These are phyloP conservation scores for Platanthera zijinensis DNA, from an alignment of 106 monocot species.

Conservation along the genomic window DNA sequence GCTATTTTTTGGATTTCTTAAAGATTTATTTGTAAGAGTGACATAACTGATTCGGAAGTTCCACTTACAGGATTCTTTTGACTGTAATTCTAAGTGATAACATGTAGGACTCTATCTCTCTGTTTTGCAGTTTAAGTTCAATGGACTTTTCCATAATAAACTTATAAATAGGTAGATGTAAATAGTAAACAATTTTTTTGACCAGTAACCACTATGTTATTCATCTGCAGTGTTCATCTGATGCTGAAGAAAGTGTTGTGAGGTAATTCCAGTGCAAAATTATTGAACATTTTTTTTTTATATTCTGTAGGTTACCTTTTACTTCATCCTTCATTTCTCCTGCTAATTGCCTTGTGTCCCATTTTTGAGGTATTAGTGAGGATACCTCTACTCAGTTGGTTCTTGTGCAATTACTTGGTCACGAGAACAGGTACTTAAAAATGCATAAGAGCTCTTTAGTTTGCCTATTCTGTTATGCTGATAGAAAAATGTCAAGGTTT, in stretches of 20 bases:
- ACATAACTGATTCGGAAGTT: background rate
- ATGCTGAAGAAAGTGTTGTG: background rate
- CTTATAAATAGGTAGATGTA: background rate
- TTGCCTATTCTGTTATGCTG: constrained; percentile 1
- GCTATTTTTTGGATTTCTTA: too few species aligned
- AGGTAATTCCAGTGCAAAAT: background rate
- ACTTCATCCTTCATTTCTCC: constrained; percentile 1
- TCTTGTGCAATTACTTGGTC: constrained; percentile 24
- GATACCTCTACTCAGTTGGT: constrained; percentile 38
- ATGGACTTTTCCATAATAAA: background rate
- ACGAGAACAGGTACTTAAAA: constrained; percentile 22
- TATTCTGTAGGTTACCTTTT: background rate
- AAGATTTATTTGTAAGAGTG: background rate
- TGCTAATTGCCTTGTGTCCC: background rate
- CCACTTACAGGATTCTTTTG: background rate
- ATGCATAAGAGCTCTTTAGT: constrained; percentile 19
- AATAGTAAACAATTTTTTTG: background rate
- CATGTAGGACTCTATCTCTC: background rate
- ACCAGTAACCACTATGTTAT: background rate
- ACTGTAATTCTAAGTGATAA: background rate
- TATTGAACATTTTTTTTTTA: background rate
- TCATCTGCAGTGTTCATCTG: constrained; percentile 11
- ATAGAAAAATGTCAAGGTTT: background rate
- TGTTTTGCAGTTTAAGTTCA: background rate
- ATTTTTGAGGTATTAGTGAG: constrained; percentile 19